Conservation (phyloP, 148 eudicot species). For the Rhododendron kiyosumense region DNA sequence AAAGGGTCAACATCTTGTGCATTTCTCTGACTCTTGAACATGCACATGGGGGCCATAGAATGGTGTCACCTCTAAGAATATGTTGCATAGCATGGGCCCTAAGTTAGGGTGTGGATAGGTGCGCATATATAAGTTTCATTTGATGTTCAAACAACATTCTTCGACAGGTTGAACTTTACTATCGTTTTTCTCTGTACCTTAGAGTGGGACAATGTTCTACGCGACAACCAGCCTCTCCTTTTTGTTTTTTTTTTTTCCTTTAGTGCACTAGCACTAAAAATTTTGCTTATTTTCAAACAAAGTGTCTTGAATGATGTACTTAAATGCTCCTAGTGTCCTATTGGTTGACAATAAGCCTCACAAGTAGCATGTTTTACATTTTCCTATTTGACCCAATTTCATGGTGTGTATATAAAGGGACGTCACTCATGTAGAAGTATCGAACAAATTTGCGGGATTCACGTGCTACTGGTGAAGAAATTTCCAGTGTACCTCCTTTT, state of each 20-base stretch:
- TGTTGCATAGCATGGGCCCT: not conserved
- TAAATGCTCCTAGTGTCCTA: not conserved
- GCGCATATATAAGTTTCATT: not conserved
- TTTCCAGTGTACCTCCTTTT: no score
- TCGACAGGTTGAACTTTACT: no score
- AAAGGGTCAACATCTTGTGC: not conserved
- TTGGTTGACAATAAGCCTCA: not conserved
- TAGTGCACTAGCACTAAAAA: no score
- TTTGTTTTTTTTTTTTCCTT: not conserved
- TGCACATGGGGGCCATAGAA: no score
- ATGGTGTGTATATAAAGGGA: no score
- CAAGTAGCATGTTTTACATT: not conserved
- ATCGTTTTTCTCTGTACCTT: not conserved
- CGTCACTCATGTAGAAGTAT: no score
- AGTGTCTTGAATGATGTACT: not conserved
- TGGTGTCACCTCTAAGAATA: not conserved
- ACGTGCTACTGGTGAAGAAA: no score
- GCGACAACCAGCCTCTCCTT: not conserved
- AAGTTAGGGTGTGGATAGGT: not conserved
- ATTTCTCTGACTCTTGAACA: not conserved
- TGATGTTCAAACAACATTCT: no score
- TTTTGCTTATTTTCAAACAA: not conserved
- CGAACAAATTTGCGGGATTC: no score
- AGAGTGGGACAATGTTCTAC: not conserved
- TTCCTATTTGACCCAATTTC: no score